These are phyloP conservation scores for Sphenostylis stenocarpa DNA, from an alignment of 306 rosid species.

Conservation along the genomic window DNA sequence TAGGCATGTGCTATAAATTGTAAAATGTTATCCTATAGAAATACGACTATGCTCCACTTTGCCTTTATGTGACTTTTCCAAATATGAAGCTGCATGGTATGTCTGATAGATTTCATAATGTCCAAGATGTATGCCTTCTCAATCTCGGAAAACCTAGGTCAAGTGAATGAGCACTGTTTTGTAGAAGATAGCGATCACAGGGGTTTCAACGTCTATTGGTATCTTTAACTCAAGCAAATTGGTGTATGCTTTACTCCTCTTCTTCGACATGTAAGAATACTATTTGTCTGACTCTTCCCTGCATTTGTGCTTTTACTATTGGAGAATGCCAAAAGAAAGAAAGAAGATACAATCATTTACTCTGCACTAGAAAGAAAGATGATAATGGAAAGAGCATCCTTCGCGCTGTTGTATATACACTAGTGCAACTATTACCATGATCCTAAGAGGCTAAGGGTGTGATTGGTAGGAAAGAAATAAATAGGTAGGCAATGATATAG, in stretches of 20 bases:
- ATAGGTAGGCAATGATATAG: too few relatives aligned
- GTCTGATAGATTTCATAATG: constrained; percentile 5
- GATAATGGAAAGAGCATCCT: neutral
- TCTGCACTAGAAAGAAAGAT: neutral
- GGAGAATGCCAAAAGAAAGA: neutral
- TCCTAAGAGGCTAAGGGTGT: neutral
- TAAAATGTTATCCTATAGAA: constrained; percentile 27
- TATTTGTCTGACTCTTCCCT: neutral
- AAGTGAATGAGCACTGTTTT: constrained; percentile 8
- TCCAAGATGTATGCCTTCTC: neutral
- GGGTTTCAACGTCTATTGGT: constrained; percentile 3
- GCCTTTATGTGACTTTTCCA: constrained; percentile 14
- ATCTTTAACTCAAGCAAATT: constrained; percentile 18
- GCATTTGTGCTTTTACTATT: neutral
- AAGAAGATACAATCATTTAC: neutral
- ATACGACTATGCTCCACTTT: constrained; percentile 24
- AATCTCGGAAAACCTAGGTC: constrained; percentile 15
- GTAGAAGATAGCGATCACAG: constrained; percentile 11
- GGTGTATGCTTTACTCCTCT: neutral
- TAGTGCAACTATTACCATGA: neutral
- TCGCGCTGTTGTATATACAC: neutral
- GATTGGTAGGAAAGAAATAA: too few relatives aligned
- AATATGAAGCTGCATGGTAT: constrained; percentile 13
- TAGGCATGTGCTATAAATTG: constrained; percentile 31
- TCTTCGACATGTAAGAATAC: neutral